A percentile compares a stretch with the other conserved stretches of the same genome.
Evolutionary conservation across 2,329 filamentous ascomycete genomes (phyloP).

Genomic region (Coleophoma eucalyptorum): DNA sequence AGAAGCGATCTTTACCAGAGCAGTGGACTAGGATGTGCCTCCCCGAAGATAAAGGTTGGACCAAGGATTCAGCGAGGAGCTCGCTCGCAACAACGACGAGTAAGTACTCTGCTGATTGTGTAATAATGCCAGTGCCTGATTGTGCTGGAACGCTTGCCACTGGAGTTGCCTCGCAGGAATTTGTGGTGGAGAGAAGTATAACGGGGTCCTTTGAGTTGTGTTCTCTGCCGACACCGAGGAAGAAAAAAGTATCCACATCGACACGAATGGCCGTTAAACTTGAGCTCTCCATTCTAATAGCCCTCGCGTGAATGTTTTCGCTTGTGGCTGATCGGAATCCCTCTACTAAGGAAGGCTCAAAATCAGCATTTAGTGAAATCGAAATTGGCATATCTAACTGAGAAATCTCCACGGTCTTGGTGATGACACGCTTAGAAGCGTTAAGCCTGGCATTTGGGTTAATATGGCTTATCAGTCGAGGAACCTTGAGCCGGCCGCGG

Average conservation of each 20-base stretch:
- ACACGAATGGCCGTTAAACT: not conserved
- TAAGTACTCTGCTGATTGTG: not conserved
- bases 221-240: not conserved
- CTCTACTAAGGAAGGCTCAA: not conserved
- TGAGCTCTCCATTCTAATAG: not conserved
- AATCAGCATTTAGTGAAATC: not conserved
- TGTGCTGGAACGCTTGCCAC: not conserved
- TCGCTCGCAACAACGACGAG: not conserved
- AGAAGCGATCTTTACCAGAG: not conserved
- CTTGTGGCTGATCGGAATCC: conserved; percentile 2
- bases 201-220: not conserved
- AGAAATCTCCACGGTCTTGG: not conserved
- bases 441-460: conserved; percentile 3
- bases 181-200: not conserved
- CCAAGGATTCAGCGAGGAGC: not conserved
- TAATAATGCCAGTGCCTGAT: not conserved
- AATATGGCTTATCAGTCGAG: conserved; percentile 1
- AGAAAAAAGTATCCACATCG: conserved; percentile 1
- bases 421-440: conserved; percentile 1
- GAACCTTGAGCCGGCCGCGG: conserved; percentile 1
- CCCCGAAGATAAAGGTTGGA: not conserved
- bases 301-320: not conserved
- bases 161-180: not conserved
- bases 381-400: conserved; percentile 9
- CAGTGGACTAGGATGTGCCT: not conserved